phyloP scores from a whole-genome alignment of 768 basidiomycete species.

The Tricholoma sp. region DNA sequence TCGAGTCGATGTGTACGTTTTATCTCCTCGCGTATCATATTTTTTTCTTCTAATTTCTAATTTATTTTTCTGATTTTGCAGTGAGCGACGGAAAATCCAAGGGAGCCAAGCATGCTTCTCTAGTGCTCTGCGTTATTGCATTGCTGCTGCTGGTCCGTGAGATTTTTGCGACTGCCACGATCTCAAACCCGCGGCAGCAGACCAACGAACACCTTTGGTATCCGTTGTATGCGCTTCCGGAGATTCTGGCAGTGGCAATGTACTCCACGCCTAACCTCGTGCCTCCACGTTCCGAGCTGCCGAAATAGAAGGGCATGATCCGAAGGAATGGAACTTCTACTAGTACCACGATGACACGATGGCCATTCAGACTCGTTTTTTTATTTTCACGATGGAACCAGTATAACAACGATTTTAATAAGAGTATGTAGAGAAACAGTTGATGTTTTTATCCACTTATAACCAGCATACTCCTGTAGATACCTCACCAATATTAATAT shows the following conservation, averaged over 20 bases:
- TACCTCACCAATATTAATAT: too few relatives aligned
- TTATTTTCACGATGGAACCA: too few relatives aligned
- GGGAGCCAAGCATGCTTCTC: constrained; percentile 7
- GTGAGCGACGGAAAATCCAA: neutral
- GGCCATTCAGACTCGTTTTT: too few relatives aligned
- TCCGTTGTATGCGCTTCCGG: constrained; percentile 34
- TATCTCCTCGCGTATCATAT: neutral
- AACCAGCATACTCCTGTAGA: too few relatives aligned
- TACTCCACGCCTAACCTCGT: constrained; percentile 31
- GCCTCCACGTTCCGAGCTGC: constrained; percentile 24
- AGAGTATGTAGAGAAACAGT: too few relatives aligned
- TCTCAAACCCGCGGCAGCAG: constrained; percentile 20
- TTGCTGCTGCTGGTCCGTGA: constrained; percentile 35
- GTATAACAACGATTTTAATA: too few relatives aligned
- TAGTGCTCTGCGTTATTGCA: constrained; percentile 29
- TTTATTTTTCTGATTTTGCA: neutral
- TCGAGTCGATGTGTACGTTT: neutral
- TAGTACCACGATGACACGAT: too few relatives aligned
- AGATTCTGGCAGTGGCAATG: constrained; percentile 31
- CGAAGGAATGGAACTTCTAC: too few relatives aligned
- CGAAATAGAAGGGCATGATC: neutral
- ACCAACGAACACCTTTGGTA: constrained; percentile 37
- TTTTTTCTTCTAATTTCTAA: neutral
- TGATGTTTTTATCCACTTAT: too few relatives aligned
- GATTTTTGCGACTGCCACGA: constrained; percentile 28